phyloP scores from a whole-genome alignment of 306 rosid species.

The Pterocarpus santalinus region DNA sequence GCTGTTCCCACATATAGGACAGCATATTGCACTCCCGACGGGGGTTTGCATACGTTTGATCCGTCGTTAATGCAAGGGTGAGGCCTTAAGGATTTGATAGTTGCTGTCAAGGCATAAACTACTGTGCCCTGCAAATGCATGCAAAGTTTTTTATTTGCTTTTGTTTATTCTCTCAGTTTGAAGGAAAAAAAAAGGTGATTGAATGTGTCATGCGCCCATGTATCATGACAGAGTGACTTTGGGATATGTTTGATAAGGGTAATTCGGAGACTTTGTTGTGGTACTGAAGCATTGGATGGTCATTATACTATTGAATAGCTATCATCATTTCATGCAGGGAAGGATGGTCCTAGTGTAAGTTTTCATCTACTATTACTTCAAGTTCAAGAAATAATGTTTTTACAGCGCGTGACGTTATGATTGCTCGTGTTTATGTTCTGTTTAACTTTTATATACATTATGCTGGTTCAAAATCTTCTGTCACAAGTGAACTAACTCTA shows the following conservation, averaged over 20 bases:
- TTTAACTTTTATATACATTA: no score
- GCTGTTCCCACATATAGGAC: slow-evolving; percentile 48
- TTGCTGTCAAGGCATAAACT: slow-evolving; percentile 51
- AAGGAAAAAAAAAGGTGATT: no score
- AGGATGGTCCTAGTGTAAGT: neutral
- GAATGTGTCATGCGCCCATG: no score
- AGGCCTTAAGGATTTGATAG: slow-evolving; percentile 48
- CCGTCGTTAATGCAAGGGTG: slow-evolving; percentile 31
- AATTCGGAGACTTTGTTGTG: neutral
- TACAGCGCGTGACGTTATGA: neutral
- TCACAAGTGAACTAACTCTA: no score
- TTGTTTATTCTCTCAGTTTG: no score
- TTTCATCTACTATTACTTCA: neutral
- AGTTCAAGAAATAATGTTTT: neutral
- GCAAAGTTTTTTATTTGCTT: no score
- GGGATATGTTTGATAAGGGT: no score
- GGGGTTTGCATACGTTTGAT: slow-evolving; percentile 45
- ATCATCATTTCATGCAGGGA: neutral
- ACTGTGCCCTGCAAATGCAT: slow-evolving; percentile 49
- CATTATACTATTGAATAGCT: neutral
- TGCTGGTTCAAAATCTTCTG: no score
- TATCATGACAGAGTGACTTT: no score
- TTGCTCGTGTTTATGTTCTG: neutral
- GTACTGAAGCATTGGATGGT: neutral
- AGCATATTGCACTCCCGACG: slow-evolving; percentile 40